phyloP scores from a whole-genome alignment of 495 filamentous ascomycete species.

The Xylaria castorea region DNA sequence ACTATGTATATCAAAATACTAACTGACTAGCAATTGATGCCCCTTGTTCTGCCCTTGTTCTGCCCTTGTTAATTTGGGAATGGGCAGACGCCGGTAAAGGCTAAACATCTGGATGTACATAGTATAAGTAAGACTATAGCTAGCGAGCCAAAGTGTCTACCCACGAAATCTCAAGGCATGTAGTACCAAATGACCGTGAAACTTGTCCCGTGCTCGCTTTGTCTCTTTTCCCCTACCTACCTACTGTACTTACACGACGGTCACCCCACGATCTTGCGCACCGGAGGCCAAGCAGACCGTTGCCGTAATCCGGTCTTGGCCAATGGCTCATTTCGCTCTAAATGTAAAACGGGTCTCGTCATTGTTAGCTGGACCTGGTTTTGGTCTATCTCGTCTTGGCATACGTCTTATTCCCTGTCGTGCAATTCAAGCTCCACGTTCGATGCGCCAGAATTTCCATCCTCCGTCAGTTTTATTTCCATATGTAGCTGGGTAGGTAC shows the following conservation, averaged over 20 bases:
- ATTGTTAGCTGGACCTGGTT: conserved; percentile 1
- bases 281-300: background rate
- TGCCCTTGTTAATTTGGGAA: background rate
- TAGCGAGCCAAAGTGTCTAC: background rate
- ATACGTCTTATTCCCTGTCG: conserved; percentile 26
- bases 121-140: no score
- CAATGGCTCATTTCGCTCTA: conserved; percentile 22
- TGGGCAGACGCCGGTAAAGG: background rate
- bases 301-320: conserved; percentile 8
- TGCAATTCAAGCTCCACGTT: conserved; percentile 25
- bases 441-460: background rate
- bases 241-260: background rate
- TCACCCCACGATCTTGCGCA: background rate
- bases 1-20: conserved; percentile 17
- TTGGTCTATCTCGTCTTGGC: conserved; percentile 12
- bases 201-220: background rate
- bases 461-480: background rate
- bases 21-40: background rate
- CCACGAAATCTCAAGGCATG: background rate
- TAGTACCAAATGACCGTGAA: background rate
- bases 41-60: background rate
- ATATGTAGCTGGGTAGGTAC: background rate
- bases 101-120: no score
- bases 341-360: conserved; percentile 18
- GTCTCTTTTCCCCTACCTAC: background rate